Conservation (phyloP, 441 rosid genomes). For the Euphorbia celastroides region DNA sequence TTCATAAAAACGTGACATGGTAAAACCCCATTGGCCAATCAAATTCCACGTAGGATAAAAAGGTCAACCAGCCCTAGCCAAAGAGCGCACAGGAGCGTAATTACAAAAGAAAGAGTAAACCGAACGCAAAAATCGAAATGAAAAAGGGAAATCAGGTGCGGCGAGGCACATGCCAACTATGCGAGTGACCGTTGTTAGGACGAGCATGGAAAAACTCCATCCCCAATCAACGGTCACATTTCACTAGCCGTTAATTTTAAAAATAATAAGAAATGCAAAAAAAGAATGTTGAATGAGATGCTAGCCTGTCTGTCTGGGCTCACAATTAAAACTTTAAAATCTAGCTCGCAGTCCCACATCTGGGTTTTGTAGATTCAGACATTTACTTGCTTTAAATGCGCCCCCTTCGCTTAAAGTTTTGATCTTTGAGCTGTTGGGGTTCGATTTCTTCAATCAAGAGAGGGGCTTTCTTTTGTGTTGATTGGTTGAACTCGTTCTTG, state of each 20-base stretch:
- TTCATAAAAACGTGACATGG: conserved; percentile 5
- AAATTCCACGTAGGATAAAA: not conserved
- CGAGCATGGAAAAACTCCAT: conserved; percentile 21
- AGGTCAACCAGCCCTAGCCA: conserved; percentile 22
- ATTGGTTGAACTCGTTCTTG: too few relatives aligned
- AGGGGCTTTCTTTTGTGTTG: too few relatives aligned
- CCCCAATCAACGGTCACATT: conserved; percentile 54
- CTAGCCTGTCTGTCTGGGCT: not conserved
- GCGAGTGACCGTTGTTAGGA: conserved; percentile 51
- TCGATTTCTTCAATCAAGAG: too few relatives aligned
- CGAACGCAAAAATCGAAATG: conserved; percentile 17
- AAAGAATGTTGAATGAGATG: too few relatives aligned
- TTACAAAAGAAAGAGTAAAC: conserved; percentile 10
- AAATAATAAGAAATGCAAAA: not conserved
- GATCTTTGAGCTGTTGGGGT: conserved; percentile 12
- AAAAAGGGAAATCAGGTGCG: conserved; percentile 44
- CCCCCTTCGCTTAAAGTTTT: conserved; percentile 17
- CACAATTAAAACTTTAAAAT: too few relatives aligned
- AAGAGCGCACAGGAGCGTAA: conserved; percentile 25
- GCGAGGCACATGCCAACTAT: conserved; percentile 42
- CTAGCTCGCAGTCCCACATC: conserved; percentile 17
- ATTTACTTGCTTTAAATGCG: conserved; percentile 20
- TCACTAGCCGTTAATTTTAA: conserved; percentile 56
- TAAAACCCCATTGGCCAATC: conserved; percentile 8
- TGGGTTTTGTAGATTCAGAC: conserved; percentile 19